Base-by-base conservation (phyloP, 225 moss, liverwort and hornwort genomes). In the Polytrichum formosum region DNA sequence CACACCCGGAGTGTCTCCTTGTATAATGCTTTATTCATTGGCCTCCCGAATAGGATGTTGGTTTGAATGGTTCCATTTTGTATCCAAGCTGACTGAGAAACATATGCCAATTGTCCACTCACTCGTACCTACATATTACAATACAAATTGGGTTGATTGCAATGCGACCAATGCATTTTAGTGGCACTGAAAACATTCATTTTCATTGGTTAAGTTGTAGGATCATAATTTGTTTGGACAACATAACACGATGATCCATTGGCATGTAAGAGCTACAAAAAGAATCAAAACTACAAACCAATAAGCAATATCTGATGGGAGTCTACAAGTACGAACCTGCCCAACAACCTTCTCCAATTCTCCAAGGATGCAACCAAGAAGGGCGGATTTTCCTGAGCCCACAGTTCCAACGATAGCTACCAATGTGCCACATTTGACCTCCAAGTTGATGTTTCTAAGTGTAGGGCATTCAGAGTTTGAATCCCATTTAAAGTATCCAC, bases 51-150 rank as follows among this genome's bases (percentile, higher is more conserved):
- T 0, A 79, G 67, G 66, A 90, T 84, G 79, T 90, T 90, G 18
- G 80, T 86, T 72, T 86, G 76, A 25, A 90, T 86, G 27, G 86
- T 90, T 60, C 81, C 89, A 65, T 83, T 73, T 56, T 90, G 89
- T 61, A 90, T 90, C 89, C 89, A 90, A 28, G 86, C 74, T 60
- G 72, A 75, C 56, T 90, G 89, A 27, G 89, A 77, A 25, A 90
- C 89, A 78, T 90, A 90, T 54, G 86, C 86, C 64, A 83, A 69
- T 70, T 77, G 81, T 65, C 89, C 89, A 56, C 83, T 80, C 55
- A 81, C 70, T 53, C 67, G 72, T 54, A 90, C 89, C 89, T 89
- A 74, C 37, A 61, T 31, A 73, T 61, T 17, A 31, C 58, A 75
- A 31, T 20, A 65, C n/a, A 18, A 17, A 55, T 9, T 27, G 54